Evolutionary conservation across 768 basidiomycete species (phyloP).

Genomic region (Kwoniella sp.): DNA sequence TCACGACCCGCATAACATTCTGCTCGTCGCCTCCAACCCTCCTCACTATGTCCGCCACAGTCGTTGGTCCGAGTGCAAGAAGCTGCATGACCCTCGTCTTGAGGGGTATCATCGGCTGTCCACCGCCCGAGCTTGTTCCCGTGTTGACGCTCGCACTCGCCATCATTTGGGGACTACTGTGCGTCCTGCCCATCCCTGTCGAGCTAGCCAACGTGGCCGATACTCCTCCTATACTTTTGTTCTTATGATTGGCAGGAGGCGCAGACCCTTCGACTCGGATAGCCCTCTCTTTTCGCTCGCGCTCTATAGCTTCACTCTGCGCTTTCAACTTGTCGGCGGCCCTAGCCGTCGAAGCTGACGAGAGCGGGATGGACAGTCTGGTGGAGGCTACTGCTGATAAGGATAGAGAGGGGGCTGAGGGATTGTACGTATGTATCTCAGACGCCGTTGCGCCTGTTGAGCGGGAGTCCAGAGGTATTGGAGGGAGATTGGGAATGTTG

Average conservation of each 20-base stretch:
- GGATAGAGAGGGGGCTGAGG: slow-evolving; percentile 14
- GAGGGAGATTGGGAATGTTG: slow-evolving; percentile 22
- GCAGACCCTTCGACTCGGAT: slow-evolving; percentile 20
- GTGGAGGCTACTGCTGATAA: slow-evolving; percentile 27
- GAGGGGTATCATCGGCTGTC: slow-evolving; percentile 39
- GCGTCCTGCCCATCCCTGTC: slow-evolving; percentile 29
- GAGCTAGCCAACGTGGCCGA: not conserved
- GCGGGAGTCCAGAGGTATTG: slow-evolving; percentile 28
- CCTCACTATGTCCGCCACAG: slow-evolving; percentile 31
- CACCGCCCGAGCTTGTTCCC: not conserved
- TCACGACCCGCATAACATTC: slow-evolving; percentile 48
- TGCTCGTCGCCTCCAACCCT: slow-evolving; percentile 40
- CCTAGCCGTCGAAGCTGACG: slow-evolving; percentile 21
- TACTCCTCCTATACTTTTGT: not conserved
- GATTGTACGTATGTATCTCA: slow-evolving; percentile 34
- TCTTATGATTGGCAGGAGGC: slow-evolving; percentile 3
- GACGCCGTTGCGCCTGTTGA: slow-evolving; percentile 25
- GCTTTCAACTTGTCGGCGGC: slow-evolving; percentile 29
- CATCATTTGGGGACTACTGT: slow-evolving; percentile 27
- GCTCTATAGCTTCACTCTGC: slow-evolving; percentile 29
- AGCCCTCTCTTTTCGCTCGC: slow-evolving; percentile 27
- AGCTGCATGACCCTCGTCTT: slow-evolving; percentile 50
- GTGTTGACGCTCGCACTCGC: not conserved
- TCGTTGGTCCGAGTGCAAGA: slow-evolving; percentile 43
- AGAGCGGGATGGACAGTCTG: slow-evolving; percentile 36